Base-by-base conservation (phyloP, 2,329 filamentous ascomycete genomes). In the Hymenoscyphus repandus region DNA sequence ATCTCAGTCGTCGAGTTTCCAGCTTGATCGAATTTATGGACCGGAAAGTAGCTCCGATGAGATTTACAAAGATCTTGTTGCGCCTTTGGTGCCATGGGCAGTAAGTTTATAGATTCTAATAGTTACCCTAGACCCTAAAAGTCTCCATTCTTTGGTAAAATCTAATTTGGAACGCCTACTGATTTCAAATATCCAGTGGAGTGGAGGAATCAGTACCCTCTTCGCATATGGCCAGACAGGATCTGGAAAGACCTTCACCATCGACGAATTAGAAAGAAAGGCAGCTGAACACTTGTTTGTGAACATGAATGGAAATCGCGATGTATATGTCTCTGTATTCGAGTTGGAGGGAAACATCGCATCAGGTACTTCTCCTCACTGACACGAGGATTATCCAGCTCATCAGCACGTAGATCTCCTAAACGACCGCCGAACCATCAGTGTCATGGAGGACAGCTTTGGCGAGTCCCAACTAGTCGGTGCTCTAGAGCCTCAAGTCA, bases 291-390 rank as follows among this genome's bases (percentile, higher is more conserved):
- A 72, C 47, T 61, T 75, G 5, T 96, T 85, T 79, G 96, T 96
- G 89, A 81, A 76, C 2, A 74, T 84, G 3, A 85, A 91, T 17
- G 81, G 92, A 57, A 87, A 89, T 0, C 90, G 92, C 3, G 76
- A 96, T 50, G 96, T 97, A 55, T 92, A 92, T 5, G 81, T 90
- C 30, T 96, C 90, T 9, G 96, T 91, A 69, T 85, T 95, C 69
- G 92, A 96, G 68, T 77, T 97, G 46, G 96, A 96, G 66, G 84
- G 95, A 72, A 85, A 91, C 54, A 78, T 81, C 38, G 84, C 87
- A 57, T 11, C 30, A 22, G 34, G 38, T n/a, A 17, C 18, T 10
- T 7, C 22, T 39, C 15, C 22, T 30, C 45, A 13, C 9, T 34
- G 13, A 38, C 6, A 13, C 12, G 36, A 45, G 22, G 22, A 27